Evolutionary conservation across 768 basidiomycete species (phyloP).

Genomic region (Gloeopeniophorella convolvens): DNA sequence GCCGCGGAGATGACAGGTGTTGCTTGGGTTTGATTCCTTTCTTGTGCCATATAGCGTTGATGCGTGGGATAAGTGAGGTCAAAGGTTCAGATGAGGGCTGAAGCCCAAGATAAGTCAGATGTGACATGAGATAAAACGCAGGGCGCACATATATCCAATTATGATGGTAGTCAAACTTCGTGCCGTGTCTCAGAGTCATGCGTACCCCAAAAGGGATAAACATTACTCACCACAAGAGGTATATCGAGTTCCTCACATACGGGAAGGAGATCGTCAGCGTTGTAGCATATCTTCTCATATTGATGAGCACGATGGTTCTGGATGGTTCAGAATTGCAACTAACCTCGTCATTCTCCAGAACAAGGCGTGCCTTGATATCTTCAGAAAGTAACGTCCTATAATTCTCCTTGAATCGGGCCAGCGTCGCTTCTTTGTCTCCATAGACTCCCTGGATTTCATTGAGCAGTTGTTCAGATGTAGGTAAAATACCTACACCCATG

Average conservation of each 20-base stretch:
- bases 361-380: slow-evolving; percentile 64
- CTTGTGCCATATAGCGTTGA: slow-evolving; percentile 64
- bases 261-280: slow-evolving; percentile 81
- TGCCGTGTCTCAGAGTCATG: too few relatives aligned
- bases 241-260: slow-evolving; percentile 79
- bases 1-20: slow-evolving; percentile 86
- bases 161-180: slow-evolving; percentile 75
- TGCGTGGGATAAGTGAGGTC: slow-evolving; percentile 60
- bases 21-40: slow-evolving; percentile 87
- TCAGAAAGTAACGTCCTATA: slow-evolving; percentile 52
- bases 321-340: slow-evolving; percentile 10
- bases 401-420: slow-evolving; percentile 66
- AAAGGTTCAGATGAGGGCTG: slow-evolving; percentile 40
- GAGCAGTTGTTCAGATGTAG: neutral
- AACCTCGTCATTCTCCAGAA: slow-evolving; percentile 94
- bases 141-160: slow-evolving; percentile 49
- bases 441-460: slow-evolving; percentile 58
- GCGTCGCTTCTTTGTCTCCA: slow-evolving; percentile 65
- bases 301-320: neutral
- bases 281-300: slow-evolving; percentile 63
- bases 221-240: slow-evolving; percentile 30
- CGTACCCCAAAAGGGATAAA: slow-evolving; percentile 60
- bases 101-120: neutral
- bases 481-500: slow-evolving; percentile 49
- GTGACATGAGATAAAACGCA: slow-evolving; percentile 33